Conservation (phyloP, 148 eudicot species). For the Fagopyrum homotropicum region DNA sequence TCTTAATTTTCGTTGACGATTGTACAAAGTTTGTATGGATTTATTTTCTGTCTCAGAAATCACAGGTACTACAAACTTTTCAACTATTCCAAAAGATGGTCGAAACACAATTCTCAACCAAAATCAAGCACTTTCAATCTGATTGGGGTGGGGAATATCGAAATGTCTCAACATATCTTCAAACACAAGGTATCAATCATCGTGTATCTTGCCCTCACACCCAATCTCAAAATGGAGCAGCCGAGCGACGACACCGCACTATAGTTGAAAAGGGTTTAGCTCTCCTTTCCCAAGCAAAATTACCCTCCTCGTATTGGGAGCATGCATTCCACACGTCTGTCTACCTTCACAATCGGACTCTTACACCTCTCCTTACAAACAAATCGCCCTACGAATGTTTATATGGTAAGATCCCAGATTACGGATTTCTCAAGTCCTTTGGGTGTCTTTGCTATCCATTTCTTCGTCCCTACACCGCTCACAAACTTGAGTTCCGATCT, state of each 20-base stretch:
- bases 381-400: neutral
- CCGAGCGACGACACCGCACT: neutral
- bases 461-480: neutral
- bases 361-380: neutral
- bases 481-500: neutral
- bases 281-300: neutral
- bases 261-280: neutral
- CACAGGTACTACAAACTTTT: no score
- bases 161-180: neutral
- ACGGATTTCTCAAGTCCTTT: neutral
- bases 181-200: neutral
- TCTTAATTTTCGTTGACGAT: no score
- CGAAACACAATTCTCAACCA: no score
- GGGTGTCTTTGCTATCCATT: neutral
- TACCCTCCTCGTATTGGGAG: neutral
- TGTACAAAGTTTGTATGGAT: no score
- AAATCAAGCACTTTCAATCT: no score
- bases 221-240: neutral
- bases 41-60: no score
- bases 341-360: neutral
- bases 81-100: no score
- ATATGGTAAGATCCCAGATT: neutral
- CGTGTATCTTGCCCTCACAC: neutral
- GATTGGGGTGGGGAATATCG: neutral
- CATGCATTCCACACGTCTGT: neutral